Percentiles rank a stretch among this genome's conserved stretches.
phyloP scores from a whole-genome alignment of 106 monocot species.

The Acorus gramineus region DNA sequence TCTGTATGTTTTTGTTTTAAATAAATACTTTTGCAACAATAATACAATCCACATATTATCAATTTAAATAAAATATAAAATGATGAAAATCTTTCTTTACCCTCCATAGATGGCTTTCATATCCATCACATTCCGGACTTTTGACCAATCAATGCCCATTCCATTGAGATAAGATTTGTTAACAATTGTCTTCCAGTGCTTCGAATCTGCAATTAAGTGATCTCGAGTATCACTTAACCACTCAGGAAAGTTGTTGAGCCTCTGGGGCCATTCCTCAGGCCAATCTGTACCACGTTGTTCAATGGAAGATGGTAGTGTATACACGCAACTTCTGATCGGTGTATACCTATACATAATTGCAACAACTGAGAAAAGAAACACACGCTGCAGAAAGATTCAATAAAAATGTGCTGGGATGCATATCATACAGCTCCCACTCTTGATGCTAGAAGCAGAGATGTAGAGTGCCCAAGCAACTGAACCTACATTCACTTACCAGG shows the following conservation, averaged over 20 bases:
- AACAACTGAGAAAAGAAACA: background rate
- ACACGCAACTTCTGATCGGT: slow-evolving; percentile 53
- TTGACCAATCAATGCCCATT: slow-evolving; percentile 87
- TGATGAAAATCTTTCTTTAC: slow-evolving; percentile 16
- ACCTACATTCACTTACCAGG: slow-evolving; percentile 43
- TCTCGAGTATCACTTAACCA: slow-evolving; percentile 66
- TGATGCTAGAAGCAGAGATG: too few relatives aligned
- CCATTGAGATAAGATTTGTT: slow-evolving; percentile 77
- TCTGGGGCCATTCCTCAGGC: slow-evolving; percentile 97
- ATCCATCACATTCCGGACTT: slow-evolving; percentile 73
- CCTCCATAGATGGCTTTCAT: slow-evolving; percentile 92
- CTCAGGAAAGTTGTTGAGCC: slow-evolving; percentile 77
- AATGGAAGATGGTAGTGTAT: slow-evolving; percentile 64
- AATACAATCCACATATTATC: too few relatives aligned
- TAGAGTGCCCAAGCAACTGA: background rate
- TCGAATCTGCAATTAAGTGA: slow-evolving; percentile 46
- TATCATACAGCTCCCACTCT: too few relatives aligned
- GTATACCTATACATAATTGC: slow-evolving; percentile 45
- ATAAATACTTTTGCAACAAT: background rate
- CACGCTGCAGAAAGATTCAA: background rate
- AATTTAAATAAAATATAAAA: too few relatives aligned
- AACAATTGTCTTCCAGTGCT: slow-evolving; percentile 73
- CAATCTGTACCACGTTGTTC: slow-evolving; percentile 81
- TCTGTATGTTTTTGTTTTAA: slow-evolving; percentile 20
- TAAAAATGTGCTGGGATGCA: too few relatives aligned